A percentile compares a stretch with the other conserved stretches of the same genome.
phyloP scores from a whole-genome alignment of 805 yeast genomes.

The Cyberlindnera lachancei region DNA sequence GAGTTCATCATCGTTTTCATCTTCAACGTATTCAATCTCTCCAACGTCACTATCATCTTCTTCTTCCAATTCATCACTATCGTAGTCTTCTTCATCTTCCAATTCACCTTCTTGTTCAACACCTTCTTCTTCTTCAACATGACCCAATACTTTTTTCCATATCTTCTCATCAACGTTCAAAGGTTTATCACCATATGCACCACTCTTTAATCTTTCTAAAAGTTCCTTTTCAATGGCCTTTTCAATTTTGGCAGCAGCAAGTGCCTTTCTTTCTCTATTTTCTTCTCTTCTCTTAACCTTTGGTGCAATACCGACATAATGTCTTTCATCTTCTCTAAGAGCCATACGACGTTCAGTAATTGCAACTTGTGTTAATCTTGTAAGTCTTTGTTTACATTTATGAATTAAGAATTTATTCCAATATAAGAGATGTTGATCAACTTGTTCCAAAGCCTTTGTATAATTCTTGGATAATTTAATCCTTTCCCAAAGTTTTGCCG shows the following conservation, averaged over 20 bases:
- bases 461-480: conserved; percentile 86
- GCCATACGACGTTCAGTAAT: conserved; percentile 93
- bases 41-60: conserved; percentile 54
- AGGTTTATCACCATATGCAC: conserved; percentile 98
- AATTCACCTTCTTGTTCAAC: conserved; percentile 35
- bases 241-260: conserved; percentile 94
- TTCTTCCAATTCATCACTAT: conserved; percentile 40
- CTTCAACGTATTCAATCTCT: conserved; percentile 84
- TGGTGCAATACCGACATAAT: conserved; percentile 85
- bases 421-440: conserved; percentile 79
- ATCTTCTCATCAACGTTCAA: conserved; percentile 91
- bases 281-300: conserved; percentile 93
- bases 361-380: conserved; percentile 91
- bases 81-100: conserved; percentile 33
- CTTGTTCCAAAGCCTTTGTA: conserved; percentile 77
- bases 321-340: conserved; percentile 84
- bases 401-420: conserved; percentile 91
- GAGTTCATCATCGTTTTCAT: conserved; percentile 83
- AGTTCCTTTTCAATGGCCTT: conserved; percentile 94
- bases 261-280: conserved; percentile 91
- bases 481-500: conserved; percentile 91
- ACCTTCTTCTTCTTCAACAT: conserved; percentile 64
- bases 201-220: conserved; percentile 89
- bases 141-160: conserved; percentile 90
- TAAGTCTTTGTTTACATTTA: conserved; percentile 93